Base-by-base conservation (phyloP, 176 grass and related monocot species). In the Urochloa ruziziensis region DNA sequence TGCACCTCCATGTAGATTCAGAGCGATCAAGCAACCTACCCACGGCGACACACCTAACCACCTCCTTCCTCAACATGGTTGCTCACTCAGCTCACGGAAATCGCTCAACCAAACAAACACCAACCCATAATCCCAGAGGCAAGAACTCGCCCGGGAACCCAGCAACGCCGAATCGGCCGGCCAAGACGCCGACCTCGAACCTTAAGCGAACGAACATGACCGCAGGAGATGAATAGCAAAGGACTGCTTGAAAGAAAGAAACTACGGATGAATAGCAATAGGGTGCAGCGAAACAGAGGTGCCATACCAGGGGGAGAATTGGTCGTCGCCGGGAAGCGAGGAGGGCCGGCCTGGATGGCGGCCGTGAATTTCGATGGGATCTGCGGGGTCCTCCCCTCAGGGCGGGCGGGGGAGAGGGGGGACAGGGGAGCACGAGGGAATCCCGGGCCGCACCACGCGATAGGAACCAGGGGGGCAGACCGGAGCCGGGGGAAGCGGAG, bases 301-400 rank as follows among this genome's bases (percentile, higher is more conserved):
- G 37, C 21, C 27, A 25, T 75, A 75, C 73, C 62, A 10, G 61
- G 62, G n/a, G 39, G 36, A 33, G 28, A 51, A 15, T 40, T 30
- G 61, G 61, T 32, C 61, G 82, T 84, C 82, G 82, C 73, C 35
- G 49, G 73, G 59, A 8, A 43, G 5, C 56, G 8, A 21, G 5
- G 58, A n/a, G 3, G 44, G 16, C 19, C 59, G 61, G 32, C 44
- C 30, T 32, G 47, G 61, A 23, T 27, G 40, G n/a, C 82, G 73
- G 60, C 65, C 82, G 82, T 51, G 82, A 77, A 84, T 68, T 76
- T n/a, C 62, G 73, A 84, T 84, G 73, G 82, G 73, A 84, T 84
- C 82, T 84, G 82, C 73, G 62, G 61, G 82, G 49, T 57, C 72
- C 73, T 67, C 46, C 47, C 60, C 61, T 39, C 44, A 33, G 24